Evolutionary conservation across 2,329 filamentous ascomycete genomes (phyloP), one percentile per base, ranked within the genome.

Genomic region (Tolypocladium guangdongense): DNA sequence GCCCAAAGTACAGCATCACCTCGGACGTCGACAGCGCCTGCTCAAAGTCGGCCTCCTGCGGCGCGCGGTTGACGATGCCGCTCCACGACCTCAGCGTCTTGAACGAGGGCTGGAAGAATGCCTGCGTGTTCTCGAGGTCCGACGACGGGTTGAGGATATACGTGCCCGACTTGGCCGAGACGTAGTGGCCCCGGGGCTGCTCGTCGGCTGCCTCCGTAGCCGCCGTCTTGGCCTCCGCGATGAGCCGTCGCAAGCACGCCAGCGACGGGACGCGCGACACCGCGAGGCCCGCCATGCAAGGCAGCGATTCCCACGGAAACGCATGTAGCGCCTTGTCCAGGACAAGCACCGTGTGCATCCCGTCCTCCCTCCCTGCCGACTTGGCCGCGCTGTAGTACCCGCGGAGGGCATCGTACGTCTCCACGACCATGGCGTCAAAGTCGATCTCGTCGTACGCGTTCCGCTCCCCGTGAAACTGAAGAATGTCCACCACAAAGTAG

Each of bases 361-460:
- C 74, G 12, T 71, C 67, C 35, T 74, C 71, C 7, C 69, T 66
- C 33, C 72, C 65, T 52, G 72, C 67, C 43, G 63, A 62, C 48
- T 71, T 73, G 30, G 69, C 69, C 0, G 74, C 71, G 27, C 73
- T 76, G 62, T 96, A 85, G 64, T 96, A 96, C 1, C 82, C 80
- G 50, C 84, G 82, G 30, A 99, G 73, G 2, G 90, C 89, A 69
- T 96, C 92, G 39, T 90, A 80, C 0, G 88, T 89, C 61, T 96
- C 90, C 39, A 97, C 78, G 6, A 91, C 83, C 82, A 99, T 95
- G 60, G 79, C 74, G 58, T 99, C 93, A 64, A 97, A 95, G 68
- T 97, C 92, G 57, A 99, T 88, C 71, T 99, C 93, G 62, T 99
- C 93, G 69, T 96, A 96, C 0, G 95, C 93, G 65, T 97, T 99